Conservation (phyloP, 768 basidiomycete species). For the Phanerodontia chrysosporium region DNA sequence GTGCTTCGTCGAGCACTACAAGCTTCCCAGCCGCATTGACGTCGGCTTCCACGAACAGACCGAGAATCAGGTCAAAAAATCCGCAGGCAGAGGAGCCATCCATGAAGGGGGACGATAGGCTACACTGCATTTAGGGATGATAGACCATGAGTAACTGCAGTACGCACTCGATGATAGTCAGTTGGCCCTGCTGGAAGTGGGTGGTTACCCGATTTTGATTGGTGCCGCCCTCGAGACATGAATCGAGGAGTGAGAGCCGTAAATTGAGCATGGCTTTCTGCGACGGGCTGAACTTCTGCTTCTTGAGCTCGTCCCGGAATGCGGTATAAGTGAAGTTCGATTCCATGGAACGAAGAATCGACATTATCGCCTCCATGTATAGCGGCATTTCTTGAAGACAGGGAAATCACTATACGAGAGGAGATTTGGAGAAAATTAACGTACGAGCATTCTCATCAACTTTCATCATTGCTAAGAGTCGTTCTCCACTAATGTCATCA, state of each 20-base stretch:
- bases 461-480: slow-evolving; percentile 68
- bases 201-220: slow-evolving; percentile 4
- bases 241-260: slow-evolving; percentile 53
- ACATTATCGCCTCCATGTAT: slow-evolving; percentile 55
- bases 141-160: too few species aligned
- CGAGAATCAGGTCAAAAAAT: slow-evolving; percentile 64
- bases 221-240: slow-evolving; percentile 44
- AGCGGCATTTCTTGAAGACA: slow-evolving; percentile 31
- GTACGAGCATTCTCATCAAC: slow-evolving; percentile 38
- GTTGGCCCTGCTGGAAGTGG: slow-evolving; percentile 52
- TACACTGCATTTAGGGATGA: not conserved
- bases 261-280: slow-evolving; percentile 58
- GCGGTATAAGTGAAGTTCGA: slow-evolving; percentile 49
- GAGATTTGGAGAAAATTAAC: slow-evolving; percentile 35
- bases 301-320: slow-evolving; percentile 45
- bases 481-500: slow-evolving; percentile 56
- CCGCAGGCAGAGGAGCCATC: slow-evolving; percentile 65
- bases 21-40: slow-evolving; percentile 57
- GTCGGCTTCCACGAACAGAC: slow-evolving; percentile 59
- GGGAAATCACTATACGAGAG: not conserved
- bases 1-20: slow-evolving; percentile 71
- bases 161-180: slow-evolving; percentile 58
- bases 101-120: slow-evolving; percentile 67
- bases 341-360: slow-evolving; percentile 59
- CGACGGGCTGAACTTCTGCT: slow-evolving; percentile 50